These are phyloP conservation scores for Tremella yokohamensis DNA, from an alignment of 768 basidiomycete species.

Conservation along the genomic window DNA sequence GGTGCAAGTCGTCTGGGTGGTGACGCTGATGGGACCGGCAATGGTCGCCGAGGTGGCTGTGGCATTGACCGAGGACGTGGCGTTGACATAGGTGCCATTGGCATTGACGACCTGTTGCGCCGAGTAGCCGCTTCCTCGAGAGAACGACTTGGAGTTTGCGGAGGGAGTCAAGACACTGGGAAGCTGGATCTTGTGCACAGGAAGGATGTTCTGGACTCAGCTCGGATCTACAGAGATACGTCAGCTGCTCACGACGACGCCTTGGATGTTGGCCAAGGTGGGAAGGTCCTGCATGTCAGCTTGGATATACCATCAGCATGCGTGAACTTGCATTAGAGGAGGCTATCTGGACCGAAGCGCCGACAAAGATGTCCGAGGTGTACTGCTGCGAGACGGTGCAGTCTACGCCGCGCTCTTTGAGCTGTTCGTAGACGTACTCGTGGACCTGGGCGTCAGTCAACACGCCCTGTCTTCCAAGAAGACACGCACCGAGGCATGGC, in stretches of 20 bases:
- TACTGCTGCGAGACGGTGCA: conserved; percentile 51
- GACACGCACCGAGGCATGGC: conserved; percentile 10
- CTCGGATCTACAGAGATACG: neutral
- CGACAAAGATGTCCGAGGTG: conserved; percentile 59
- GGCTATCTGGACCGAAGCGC: conserved; percentile 58
- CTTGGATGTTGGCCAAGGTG: conserved; percentile 55
- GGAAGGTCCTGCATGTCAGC: conserved; percentile 55
- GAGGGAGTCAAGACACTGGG: conserved; percentile 8
- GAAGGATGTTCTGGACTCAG: conserved; percentile 57
- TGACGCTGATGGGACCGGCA: neutral
- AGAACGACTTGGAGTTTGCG: conserved; percentile 12
- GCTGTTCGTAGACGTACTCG: conserved; percentile 56
- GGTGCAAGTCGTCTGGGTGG: conserved; percentile 5
- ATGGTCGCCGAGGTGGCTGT: neutral
- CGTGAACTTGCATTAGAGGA: conserved; percentile 46
- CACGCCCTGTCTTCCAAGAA: neutral
- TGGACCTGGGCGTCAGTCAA: conserved; percentile 53
- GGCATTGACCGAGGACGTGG: conserved; percentile 3
- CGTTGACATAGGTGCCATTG: neutral
- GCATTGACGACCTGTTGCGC: conserved; percentile 6
- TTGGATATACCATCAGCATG: neutral
- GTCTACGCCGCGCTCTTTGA: conserved; percentile 29
- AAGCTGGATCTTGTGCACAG: conserved; percentile 50
- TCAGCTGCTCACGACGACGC: conserved; percentile 51
- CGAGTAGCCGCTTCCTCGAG: neutral